Evolutionary conservation across 495 filamentous ascomycete species (phyloP), one percentile per base, ranked within the genome.

Genomic region (Tuber calosporum): DNA sequence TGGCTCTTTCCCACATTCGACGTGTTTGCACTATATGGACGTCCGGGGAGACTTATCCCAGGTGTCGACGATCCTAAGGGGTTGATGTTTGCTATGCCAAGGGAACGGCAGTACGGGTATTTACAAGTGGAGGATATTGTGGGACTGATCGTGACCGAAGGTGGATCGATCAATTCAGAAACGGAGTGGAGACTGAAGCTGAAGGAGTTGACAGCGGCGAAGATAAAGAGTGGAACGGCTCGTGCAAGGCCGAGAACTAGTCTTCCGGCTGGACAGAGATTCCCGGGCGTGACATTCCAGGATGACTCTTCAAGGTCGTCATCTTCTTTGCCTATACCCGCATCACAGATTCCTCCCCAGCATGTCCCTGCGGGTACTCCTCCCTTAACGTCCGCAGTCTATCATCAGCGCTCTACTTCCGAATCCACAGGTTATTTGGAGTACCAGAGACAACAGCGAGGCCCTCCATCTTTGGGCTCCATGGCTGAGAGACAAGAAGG

Each of bases 1-100:
- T 98, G 92, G 84, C 84, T 99, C 11, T 95, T 99, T 79, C 95
- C 96, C 0, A 92, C 92, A 0, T 99, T 92, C 84, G 95, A 99
- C 80, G 91, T 92, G 0, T 98, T 97, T 82, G 90, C 87, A 37
- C 85, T 98, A 20, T 99, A 99, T 78, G 95, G 95, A 9, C 91
- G 95, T 26, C 95, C 95, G 13, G 92, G 87, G 39, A 90, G 92
- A 73, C 85, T 99, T 38, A 89, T 97, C 68, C 92, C 95, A 1
- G 96, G 96, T 79, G 89, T 90, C 0, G 88, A 92, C 38, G 93
- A 99, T 82, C 84, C 89, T 5, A 89, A 91, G 73, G 94, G 95
- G 73, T 85, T 99, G 78, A 99, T 99, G 95, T 98, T 99, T 83
- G 96, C 93, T 0, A 94, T 99, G 89, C 96, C 95, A 0, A 91